Conservation (phyloP, 2,329 filamentous ascomycete species). For the Aspergillus hortae region DNA sequence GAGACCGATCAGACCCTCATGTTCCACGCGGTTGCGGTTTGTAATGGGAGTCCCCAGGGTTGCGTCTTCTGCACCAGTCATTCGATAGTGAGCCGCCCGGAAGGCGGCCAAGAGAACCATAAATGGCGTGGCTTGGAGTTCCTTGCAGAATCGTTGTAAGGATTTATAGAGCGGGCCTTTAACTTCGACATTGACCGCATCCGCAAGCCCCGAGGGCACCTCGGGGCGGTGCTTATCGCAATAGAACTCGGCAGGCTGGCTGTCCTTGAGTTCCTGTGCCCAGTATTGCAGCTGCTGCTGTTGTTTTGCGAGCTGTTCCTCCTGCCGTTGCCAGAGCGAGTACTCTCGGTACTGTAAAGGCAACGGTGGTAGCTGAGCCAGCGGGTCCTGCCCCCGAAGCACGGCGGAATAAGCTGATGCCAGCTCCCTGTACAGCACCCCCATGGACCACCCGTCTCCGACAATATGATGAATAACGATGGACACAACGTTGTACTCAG, state of each 20-base stretch:
- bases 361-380: too few species aligned
- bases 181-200: neutral
- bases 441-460: too few species aligned
- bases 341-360: too few species aligned
- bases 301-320: neutral
- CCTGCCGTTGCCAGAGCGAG: neutral
- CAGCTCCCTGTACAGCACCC: too few species aligned
- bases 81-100: constrained; percentile 8
- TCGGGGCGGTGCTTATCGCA: neutral
- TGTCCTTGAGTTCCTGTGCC: neutral
- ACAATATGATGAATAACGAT: too few species aligned
- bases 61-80: constrained; percentile 3
- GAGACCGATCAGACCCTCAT: too few species aligned
- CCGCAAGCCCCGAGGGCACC: neutral
- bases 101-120: constrained; percentile 1
- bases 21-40: too few species aligned
- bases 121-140: constrained; percentile 1
- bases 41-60: neutral
- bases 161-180: neutral
- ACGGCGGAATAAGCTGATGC: too few species aligned
- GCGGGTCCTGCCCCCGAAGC: too few species aligned
- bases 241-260: neutral
- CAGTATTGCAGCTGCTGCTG: neutral
- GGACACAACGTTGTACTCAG: too few species aligned
- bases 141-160: neutral